Evolutionary conservation across 352 stramenopile species (phyloP).

Genomic region (Phytophthora foliorum): DNA sequence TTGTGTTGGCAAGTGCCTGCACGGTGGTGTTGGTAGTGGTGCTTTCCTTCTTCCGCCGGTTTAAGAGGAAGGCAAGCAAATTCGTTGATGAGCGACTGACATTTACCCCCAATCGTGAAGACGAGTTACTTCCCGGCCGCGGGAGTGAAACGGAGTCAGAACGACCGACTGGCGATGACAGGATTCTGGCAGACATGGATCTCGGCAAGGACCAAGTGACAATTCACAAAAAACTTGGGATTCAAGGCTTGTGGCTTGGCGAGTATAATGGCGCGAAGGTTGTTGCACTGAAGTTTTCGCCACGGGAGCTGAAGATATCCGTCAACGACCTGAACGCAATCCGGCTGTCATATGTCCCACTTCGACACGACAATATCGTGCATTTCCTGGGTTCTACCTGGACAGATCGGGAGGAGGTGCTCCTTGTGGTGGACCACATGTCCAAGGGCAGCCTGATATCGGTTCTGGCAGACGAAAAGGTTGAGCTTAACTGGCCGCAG

Average conservation of each 20-base stretch:
- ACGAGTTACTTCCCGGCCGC: conserved; percentile 26
- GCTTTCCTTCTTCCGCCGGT: conserved; percentile 48
- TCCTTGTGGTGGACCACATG: conserved; percentile 85
- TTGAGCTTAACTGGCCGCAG: conserved; percentile 64
- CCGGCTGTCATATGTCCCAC: conserved; percentile 58
- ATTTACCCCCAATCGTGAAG: conserved; percentile 42
- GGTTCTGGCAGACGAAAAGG: conserved; percentile 56
- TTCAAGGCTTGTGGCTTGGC: conserved; percentile 63
- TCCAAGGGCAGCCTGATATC: conserved; percentile 69
- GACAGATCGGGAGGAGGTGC: conserved; percentile 63
- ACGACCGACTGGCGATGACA: conserved; percentile 18
- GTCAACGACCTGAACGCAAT: conserved; percentile 58
- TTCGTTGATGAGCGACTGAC: conserved; percentile 45
- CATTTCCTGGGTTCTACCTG: conserved; percentile 71
- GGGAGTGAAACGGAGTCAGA: conserved; percentile 19
- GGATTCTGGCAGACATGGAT: conserved; percentile 56
- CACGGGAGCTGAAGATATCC: conserved; percentile 45
- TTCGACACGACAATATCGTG: conserved; percentile 78
- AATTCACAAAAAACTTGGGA: conserved; percentile 62
- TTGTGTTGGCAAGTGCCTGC: conserved; percentile 34
- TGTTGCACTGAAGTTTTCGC: conserved; percentile 64
- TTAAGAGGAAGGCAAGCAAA: conserved; percentile 49
- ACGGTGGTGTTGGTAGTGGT: conserved; percentile 42
- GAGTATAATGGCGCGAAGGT: conserved; percentile 58
- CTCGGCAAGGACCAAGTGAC: conserved; percentile 55